These are phyloP conservation scores for Avicennia marina DNA, from an alignment of 257 asterid genomes.

Conservation along the genomic window DNA sequence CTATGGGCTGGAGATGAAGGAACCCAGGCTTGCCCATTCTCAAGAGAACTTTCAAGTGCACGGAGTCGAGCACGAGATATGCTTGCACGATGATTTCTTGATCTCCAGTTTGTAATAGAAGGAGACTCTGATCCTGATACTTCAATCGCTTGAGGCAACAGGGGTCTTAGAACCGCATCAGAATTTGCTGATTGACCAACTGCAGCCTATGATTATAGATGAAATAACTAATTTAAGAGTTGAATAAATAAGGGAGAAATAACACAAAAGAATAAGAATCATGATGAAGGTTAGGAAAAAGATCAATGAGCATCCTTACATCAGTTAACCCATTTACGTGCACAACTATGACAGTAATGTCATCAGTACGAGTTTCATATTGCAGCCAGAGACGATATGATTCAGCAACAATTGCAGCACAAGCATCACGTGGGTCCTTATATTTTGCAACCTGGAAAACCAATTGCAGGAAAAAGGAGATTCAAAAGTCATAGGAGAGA, in stretches of 20 bases:
- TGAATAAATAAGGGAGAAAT: slow-evolving; percentile 16
- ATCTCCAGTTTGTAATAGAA: slow-evolving; percentile 62
- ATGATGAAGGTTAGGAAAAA: not conserved
- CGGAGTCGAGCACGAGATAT: slow-evolving; percentile 89
- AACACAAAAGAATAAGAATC: slow-evolving; percentile 6
- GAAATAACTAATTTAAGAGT: slow-evolving; percentile 14
- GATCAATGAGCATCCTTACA: slow-evolving; percentile 47
- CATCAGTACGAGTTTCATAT: slow-evolving; percentile 98
- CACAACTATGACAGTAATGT: slow-evolving; percentile 88
- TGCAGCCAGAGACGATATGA: slow-evolving; percentile 97
- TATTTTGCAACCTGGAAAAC: slow-evolving; percentile 60
- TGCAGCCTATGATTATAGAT: slow-evolving; percentile 37
- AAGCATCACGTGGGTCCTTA: slow-evolving; percentile 97
- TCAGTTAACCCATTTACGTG: slow-evolving; percentile 70
- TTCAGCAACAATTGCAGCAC: slow-evolving; percentile 98
- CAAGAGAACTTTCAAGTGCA: slow-evolving; percentile 81
- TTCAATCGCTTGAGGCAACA: slow-evolving; percentile 74
- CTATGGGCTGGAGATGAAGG: slow-evolving; percentile 91
- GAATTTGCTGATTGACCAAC: slow-evolving; percentile 36
- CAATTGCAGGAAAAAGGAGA: slow-evolving; percentile 13
- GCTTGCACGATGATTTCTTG: slow-evolving; percentile 70
- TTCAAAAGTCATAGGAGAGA: slow-evolving; percentile 3
- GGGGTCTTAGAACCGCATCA: slow-evolving; percentile 48
- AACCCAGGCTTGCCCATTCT: slow-evolving; percentile 79
- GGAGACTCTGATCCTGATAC: slow-evolving; percentile 96